Percentiles rank a stretch among this genome's conserved stretches.
Conservation (phyloP, 2,329 filamentous ascomycete genomes). For the Rhinocladiella mackenziei region DNA sequence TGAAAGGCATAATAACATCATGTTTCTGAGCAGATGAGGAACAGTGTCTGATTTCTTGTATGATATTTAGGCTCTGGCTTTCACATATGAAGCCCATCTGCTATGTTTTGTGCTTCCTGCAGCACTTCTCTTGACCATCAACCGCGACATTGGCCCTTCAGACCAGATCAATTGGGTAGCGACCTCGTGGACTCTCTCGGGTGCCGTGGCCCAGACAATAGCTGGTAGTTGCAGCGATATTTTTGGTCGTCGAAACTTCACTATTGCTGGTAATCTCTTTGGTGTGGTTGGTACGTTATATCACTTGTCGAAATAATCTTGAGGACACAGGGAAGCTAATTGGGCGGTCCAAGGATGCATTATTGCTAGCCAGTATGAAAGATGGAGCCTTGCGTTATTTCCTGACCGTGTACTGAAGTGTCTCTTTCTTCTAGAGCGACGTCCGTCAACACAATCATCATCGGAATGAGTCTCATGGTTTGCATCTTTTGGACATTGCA, state of each 20-base stretch:
- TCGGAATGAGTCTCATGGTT: too few species aligned
- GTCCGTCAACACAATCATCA: not conserved
- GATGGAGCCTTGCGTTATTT: not conserved
- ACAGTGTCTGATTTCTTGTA: not conserved
- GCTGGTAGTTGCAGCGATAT: conserved; percentile 18
- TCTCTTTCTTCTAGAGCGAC: too few species aligned
- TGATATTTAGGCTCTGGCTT: conserved; percentile 14
- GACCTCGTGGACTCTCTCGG: conserved; percentile 11
- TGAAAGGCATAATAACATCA: too few species aligned
- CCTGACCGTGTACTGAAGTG: not conserved
- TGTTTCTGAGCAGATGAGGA: not conserved
- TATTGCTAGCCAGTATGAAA: conserved; percentile 2
- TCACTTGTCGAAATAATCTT: too few species aligned
- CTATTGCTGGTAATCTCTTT: conserved; percentile 11
- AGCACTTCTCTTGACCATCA: conserved; percentile 11
- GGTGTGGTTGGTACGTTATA: conserved; percentile 15
- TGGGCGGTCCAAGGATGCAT: too few species aligned
- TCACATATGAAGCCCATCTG: conserved; percentile 14
- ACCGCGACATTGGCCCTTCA: conserved; percentile 16
- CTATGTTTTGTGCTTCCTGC: conserved; percentile 14
- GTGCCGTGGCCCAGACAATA: conserved; percentile 10
- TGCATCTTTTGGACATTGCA: too few species aligned
- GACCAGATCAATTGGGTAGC: conserved; percentile 9
- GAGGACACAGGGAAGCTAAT: too few species aligned
- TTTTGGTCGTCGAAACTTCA: conserved; percentile 16